phyloP scores from a whole-genome alignment of 108 stramenopile species.

The Heterococcus sp. region DNA sequence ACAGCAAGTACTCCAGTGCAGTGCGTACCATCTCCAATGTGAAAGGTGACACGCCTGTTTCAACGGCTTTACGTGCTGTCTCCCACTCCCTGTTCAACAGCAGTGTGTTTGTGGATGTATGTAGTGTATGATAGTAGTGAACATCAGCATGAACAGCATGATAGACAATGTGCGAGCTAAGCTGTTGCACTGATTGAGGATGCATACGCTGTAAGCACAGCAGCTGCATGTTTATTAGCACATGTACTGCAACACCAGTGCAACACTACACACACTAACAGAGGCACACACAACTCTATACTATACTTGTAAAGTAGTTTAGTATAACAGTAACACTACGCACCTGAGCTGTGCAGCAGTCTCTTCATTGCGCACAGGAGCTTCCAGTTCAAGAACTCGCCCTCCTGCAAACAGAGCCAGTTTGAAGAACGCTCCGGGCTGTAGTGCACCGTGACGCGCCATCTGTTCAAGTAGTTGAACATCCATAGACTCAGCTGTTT shows the following conservation, averaged over 20 bases:
- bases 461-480: constrained; percentile 41
- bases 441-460: constrained; percentile 29
- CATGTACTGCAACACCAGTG: neutral
- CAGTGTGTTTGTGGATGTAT: neutral
- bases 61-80: constrained; percentile 6
- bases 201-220: neutral
- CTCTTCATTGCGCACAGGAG: constrained; percentile 41
- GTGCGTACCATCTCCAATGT: constrained; percentile 24
- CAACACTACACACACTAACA: too few species aligned
- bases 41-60: constrained; percentile 14
- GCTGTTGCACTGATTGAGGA: too few species aligned
- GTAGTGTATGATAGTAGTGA: neutral
- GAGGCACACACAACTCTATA: too few species aligned
- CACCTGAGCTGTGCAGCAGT: constrained; percentile 17
- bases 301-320: neutral
- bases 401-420: constrained; percentile 30
- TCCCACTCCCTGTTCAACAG: neutral
- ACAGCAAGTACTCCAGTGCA: constrained; percentile 36
- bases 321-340: neutral
- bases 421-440: constrained; percentile 19
- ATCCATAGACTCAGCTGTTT: constrained; percentile 40
- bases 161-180: neutral
- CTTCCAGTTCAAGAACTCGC: constrained; percentile 43
- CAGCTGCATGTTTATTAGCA: neutral
- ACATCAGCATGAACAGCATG: neutral